Base-by-base conservation (phyloP, 257 asterid genomes). In the Vinca minor region DNA sequence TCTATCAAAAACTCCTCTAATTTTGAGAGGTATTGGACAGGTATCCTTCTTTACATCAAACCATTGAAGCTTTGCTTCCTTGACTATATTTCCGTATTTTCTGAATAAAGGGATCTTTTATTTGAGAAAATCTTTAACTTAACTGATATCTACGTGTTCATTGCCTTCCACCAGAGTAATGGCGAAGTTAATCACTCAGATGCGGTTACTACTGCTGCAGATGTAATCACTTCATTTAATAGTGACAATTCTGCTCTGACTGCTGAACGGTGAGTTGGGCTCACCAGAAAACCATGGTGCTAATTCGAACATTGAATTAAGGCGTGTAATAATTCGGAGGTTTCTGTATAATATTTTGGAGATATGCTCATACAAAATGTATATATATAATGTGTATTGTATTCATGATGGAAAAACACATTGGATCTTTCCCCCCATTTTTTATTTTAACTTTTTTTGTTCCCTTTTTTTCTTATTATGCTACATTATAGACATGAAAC, bases 1-100 rank as follows among this genome's bases (percentile, higher is more conserved):
- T 75, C 92, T 91, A 63, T 66, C 96, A 49, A 88, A 86, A 78
- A 84, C 77, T 74, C 84, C 92, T 46, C 32, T 81, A 49, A 72
- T 57, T 63, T 67, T 71, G 69, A 82, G 82, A 85, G 79, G 84
- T 69, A 50, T 71, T 77, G 82, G 81, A 71, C 76, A 77, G 76
- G 89, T 76, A 56, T 29, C 42, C 42, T 14, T 25, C 26, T 55
- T 29, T 55, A n/a, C 26, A 31, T 14, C 44, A 41, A 8, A 4
- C 58, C 20, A 52, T 31, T 13, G 15, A 4, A 47, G 8, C 49
- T 35, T 56, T 1, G n/a, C 29, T 54, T 64, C 45, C 39, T 50
- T 26, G 59, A 36, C 31, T 32, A 25, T 15, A 15, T 63, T n/a
- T 49, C 20, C 42, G 26, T 10, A 13, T 29, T 42, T 9, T n/a